Evolutionary conservation across 805 yeast genomes (phyloP).

Genomic region (Wickerhamiella occidentalis): DNA sequence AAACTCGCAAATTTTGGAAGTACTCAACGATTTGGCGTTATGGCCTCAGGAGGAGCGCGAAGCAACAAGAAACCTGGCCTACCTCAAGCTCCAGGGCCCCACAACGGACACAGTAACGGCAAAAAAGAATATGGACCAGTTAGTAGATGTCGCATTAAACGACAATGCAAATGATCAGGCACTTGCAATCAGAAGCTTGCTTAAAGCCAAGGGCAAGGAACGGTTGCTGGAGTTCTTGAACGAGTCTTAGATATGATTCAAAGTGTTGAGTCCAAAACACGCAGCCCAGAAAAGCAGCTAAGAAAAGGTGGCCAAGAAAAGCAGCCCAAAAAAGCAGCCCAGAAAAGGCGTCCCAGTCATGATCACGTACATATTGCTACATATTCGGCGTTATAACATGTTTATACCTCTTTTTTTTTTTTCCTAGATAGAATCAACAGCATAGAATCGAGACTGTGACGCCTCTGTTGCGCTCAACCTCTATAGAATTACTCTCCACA

Average conservation of each 20-base stretch:
- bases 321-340: too few species aligned
- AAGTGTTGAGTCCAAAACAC: too few species aligned
- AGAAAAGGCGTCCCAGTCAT: too few species aligned
- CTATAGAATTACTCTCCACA: too few species aligned
- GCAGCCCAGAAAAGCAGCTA: too few species aligned
- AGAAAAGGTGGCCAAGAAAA: too few species aligned
- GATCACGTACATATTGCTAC: neutral
- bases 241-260: neutral
- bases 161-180: slow-evolving; percentile 34
- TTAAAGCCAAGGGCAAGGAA: slow-evolving; percentile 60
- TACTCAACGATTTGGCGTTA: slow-evolving; percentile 27
- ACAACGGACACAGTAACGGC: slow-evolving; percentile 27
- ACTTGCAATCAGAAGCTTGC: slow-evolving; percentile 43
- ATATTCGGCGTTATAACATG: too few species aligned
- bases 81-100: slow-evolving; percentile 27
- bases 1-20: slow-evolving; percentile 28
- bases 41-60: slow-evolving; percentile 22
- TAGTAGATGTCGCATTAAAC: slow-evolving; percentile 31
- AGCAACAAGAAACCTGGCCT: slow-evolving; percentile 29
- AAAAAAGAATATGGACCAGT: slow-evolving; percentile 19
- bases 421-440: neutral
- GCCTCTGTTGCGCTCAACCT: too few species aligned
- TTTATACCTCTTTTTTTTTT: too few species aligned
- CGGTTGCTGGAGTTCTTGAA: slow-evolving; percentile 46
- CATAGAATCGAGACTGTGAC: neutral